Evolutionary conservation across 495 filamentous ascomycete species (phyloP).

Genomic region (Daldinia grandis): DNA sequence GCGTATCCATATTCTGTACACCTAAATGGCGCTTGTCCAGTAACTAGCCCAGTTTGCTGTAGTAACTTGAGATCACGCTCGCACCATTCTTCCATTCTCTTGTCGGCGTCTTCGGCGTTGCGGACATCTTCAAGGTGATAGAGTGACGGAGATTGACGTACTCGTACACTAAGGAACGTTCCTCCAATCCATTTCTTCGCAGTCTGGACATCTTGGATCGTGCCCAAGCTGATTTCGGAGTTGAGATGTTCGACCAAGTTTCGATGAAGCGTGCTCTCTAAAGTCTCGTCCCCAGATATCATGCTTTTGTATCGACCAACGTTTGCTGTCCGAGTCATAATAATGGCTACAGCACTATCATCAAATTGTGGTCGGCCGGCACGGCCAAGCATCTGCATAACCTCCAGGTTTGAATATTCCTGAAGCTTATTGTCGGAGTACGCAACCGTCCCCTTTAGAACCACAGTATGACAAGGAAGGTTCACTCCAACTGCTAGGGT

Average conservation of each 20-base stretch:
- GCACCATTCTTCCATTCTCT: slow-evolving; percentile 80
- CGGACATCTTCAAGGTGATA: slow-evolving; percentile 66
- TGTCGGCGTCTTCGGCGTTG: slow-evolving; percentile 65
- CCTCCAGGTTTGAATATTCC: slow-evolving; percentile 90
- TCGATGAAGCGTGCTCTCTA: slow-evolving; percentile 89
- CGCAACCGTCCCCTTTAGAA: slow-evolving; percentile 87
- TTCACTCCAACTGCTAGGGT: slow-evolving; percentile 95
- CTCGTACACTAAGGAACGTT: slow-evolving; percentile 86
- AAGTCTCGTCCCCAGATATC: slow-evolving; percentile 79
- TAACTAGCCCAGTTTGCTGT: slow-evolving; percentile 67
- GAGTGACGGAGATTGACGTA: slow-evolving; percentile 79
- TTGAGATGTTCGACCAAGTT: slow-evolving; percentile 94
- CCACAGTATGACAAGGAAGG: slow-evolving; percentile 88
- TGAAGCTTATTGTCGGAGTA: slow-evolving; percentile 69
- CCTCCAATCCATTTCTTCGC: slow-evolving; percentile 85
- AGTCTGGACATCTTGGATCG: slow-evolving; percentile 72
- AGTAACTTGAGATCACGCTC: slow-evolving; percentile 78
- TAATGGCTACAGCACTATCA: slow-evolving; percentile 81
- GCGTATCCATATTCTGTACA: slow-evolving; percentile 84
- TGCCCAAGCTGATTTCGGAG: slow-evolving; percentile 88
- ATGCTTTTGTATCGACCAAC: slow-evolving; percentile 80
- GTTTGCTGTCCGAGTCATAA: slow-evolving; percentile 79
- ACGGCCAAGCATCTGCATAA: slow-evolving; percentile 98
- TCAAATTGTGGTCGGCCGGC: slow-evolving; percentile 96
- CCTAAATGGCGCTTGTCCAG: slow-evolving; percentile 57